A percentile compares a stretch with the other conserved stretches of the same genome.
Evolutionary conservation across 1,284 basidiomycete species (phyloP).

Genomic region (Nidula niveotomentosa): DNA sequence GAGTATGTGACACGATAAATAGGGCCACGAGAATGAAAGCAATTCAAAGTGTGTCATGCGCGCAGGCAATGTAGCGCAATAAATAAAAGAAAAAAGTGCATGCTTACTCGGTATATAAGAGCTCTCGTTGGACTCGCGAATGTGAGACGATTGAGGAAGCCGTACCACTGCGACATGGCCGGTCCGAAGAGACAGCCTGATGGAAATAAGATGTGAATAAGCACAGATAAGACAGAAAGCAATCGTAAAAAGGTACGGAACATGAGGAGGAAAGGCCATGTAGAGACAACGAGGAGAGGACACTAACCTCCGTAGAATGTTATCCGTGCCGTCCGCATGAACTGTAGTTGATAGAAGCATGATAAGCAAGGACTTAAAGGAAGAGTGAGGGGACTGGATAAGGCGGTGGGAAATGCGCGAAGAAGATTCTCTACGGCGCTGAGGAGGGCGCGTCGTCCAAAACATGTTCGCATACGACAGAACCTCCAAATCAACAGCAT

Average conservation of each 20-base stretch:
- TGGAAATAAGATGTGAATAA: too few species aligned
- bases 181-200: constrained; percentile 70
- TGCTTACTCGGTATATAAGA: constrained; percentile 58
- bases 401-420: background rate
- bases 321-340: constrained; percentile 68
- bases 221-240: background rate
- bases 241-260: background rate
- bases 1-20: background rate
- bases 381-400: constrained; percentile 9
- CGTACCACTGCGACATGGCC: constrained; percentile 72
- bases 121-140: constrained; percentile 58
- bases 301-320: constrained; percentile 71
- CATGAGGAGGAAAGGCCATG: too few species aligned
- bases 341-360: constrained; percentile 36
- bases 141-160: constrained; percentile 60
- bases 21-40: background rate
- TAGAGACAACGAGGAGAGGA: too few species aligned
- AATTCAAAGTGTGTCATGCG: background rate
- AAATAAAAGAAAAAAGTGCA: background rate
- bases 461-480: too few species aligned
- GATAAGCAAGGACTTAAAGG: background rate
- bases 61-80: background rate
- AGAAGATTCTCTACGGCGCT: background rate
- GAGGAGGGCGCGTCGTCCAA: background rate
- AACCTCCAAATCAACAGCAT: too few species aligned